These are phyloP conservation scores for Pittosporum tobira DNA, from an alignment of 129 eudicot genomes.

Conservation along the genomic window DNA sequence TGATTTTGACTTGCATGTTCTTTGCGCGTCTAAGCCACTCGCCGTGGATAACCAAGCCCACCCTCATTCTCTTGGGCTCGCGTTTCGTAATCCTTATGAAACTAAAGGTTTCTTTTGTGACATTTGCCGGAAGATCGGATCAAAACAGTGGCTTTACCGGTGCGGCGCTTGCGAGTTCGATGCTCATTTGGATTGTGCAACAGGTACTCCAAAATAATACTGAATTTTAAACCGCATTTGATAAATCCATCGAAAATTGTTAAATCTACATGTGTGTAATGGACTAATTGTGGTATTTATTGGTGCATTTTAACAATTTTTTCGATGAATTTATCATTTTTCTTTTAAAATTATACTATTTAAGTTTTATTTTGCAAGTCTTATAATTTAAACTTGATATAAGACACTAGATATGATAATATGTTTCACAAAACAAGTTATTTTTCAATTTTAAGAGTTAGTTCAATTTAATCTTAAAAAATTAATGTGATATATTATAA, in stretches of 20 bases:
- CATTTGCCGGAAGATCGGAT: slow-evolving; percentile 35
- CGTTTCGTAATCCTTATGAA: slow-evolving; percentile 43
- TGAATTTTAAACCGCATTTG: neutral
- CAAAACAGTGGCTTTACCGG: slow-evolving; percentile 54
- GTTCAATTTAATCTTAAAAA: too few relatives aligned
- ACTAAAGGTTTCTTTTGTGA: slow-evolving; percentile 44
- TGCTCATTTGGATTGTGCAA: slow-evolving; percentile 48
- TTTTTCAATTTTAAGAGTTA: too few relatives aligned
- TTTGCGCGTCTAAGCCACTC: slow-evolving; percentile 45
- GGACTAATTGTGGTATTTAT: too few relatives aligned
- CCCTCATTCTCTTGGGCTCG: slow-evolving; percentile 30
- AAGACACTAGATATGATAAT: too few relatives aligned
- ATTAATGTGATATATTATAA: too few relatives aligned
- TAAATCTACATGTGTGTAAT: neutral
- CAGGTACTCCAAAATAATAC: neutral
- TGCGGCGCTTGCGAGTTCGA: slow-evolving; percentile 55
- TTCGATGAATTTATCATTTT: too few relatives aligned
- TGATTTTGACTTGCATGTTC: slow-evolving; percentile 46
- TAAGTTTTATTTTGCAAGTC: too few relatives aligned
- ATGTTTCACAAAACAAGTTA: too few relatives aligned
- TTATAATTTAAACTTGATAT: too few relatives aligned
- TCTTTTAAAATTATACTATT: too few relatives aligned
- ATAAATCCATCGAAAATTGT: neutral
- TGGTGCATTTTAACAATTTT: too few relatives aligned
- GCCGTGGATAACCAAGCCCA: slow-evolving; percentile 28